phyloP scores from a whole-genome alignment of 2,329 filamentous ascomycete species.

The Colletotrichum sp. region DNA sequence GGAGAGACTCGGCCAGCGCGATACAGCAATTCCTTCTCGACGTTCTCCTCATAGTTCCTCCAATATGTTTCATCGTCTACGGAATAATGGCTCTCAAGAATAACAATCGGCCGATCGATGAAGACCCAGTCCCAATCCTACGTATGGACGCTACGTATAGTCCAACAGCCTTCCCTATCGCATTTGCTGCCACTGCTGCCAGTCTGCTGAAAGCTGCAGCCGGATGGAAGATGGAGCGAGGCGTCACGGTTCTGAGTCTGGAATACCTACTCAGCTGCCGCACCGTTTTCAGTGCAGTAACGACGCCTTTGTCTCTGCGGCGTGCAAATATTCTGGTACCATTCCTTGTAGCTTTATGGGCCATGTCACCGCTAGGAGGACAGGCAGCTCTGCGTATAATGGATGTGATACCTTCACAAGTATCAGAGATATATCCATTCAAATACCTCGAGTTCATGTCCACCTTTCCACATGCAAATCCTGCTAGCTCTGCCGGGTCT shows the following conservation, averaged over 20 bases:
- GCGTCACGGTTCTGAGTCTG: background rate
- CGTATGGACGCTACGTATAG: background rate
- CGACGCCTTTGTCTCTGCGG: background rate
- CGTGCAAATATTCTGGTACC: background rate
- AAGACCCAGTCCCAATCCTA: background rate
- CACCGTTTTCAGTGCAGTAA: background rate
- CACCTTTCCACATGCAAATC: background rate
- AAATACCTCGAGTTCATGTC: background rate
- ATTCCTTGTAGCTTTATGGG: background rate
- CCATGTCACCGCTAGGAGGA: background rate
- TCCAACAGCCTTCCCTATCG: background rate
- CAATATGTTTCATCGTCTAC: too few relatives aligned
- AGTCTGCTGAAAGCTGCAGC: background rate
- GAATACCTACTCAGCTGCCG: background rate
- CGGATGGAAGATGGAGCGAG: conserved; percentile 3
- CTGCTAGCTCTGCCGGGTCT: background rate
- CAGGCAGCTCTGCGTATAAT: background rate
- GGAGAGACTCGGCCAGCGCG: too few relatives aligned
- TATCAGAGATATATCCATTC: background rate
- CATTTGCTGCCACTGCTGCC: background rate
- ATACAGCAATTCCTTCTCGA: too few relatives aligned
- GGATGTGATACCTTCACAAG: background rate
- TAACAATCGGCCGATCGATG: too few relatives aligned
- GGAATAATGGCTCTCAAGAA: too few relatives aligned
- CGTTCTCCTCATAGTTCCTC: too few relatives aligned